Evolutionary conservation across 106 monocot species (phyloP).

Genomic region (Platanthera zijinensis): DNA sequence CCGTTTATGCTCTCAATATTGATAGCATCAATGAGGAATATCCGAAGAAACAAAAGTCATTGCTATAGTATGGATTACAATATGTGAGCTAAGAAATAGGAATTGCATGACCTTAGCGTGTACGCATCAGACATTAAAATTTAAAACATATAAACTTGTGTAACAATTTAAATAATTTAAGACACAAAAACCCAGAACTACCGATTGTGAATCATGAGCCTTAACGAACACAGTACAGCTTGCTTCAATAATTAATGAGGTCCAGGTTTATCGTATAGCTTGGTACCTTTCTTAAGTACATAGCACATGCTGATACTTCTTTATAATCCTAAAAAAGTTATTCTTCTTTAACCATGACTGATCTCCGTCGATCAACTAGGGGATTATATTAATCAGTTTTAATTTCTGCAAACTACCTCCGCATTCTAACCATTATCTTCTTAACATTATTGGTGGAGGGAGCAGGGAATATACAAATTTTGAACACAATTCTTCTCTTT

Average conservation of each 20-base stretch:
- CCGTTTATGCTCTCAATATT: too few species aligned
- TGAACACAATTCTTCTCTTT: too few species aligned
- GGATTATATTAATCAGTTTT: too few species aligned
- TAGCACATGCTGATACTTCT: too few species aligned
- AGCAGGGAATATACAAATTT: neutral
- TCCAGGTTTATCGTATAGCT: too few species aligned
- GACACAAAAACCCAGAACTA: neutral
- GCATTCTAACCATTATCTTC: neutral
- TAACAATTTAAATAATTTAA: neutral
- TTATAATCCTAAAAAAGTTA: neutral
- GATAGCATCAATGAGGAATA: neutral
- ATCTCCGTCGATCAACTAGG: too few species aligned
- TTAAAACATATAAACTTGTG: neutral
- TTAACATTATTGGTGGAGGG: neutral
- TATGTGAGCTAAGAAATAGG: neutral
- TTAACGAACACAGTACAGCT: neutral
- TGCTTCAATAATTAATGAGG: neutral
- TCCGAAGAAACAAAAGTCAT: neutral
- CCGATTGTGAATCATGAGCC: neutral
- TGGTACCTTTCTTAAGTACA: too few species aligned
- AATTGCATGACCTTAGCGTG: neutral
- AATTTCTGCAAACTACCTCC: neutral
- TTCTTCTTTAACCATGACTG: neutral
- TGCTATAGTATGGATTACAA: neutral
- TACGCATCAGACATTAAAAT: neutral